Evolutionary conservation across 176 grass and related monocot species (phyloP).

Genomic region (Hordeum vulgare): MorexV3_pseudomolecules_assembly NC_058520.1:559832034-559832533

Average conservation of each 20-base stretch:
- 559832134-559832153: neutral
- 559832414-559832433: neutral
- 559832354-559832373: conserved; percentile 4
- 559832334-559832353: neutral
- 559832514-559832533: neutral
- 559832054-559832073: neutral
- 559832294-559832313: neutral
- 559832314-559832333: neutral
- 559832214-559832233: neutral
- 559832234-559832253: neutral
- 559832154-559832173: neutral
- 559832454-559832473: conserved; percentile 1
- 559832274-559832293: neutral
- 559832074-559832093: too few species aligned
- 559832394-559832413: neutral
- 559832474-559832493: neutral
- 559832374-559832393: neutral
- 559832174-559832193: neutral
- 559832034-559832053: neutral
- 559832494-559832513: neutral
- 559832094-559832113: neutral
- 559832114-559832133: neutral
- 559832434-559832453: neutral
- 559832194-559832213: neutral
- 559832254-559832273: neutral